These are phyloP conservation scores for Rostrohypoxylon terebratum DNA, from an alignment of 495 filamentous ascomycete genomes.

Conservation along the genomic window DNA sequence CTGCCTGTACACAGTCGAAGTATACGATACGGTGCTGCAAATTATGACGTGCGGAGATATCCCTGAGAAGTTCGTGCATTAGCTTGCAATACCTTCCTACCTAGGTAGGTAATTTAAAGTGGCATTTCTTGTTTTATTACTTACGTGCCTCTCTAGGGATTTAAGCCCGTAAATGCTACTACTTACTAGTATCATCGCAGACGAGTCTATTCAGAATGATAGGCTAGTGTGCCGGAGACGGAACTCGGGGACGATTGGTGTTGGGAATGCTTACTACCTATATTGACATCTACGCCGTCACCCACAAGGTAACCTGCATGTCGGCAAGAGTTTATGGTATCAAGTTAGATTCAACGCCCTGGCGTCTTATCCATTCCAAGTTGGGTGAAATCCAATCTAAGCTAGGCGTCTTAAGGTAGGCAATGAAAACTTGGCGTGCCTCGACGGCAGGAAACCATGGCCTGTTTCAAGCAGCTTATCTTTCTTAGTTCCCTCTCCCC, in stretches of 20 bases:
- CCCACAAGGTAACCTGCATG: neutral
- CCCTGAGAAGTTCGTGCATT: slow-evolving; percentile 1
- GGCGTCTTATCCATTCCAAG: slow-evolving; percentile 7
- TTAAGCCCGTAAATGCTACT: too few relatives aligned
- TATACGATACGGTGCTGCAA: neutral
- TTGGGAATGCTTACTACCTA: too few relatives aligned
- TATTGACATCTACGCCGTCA: neutral
- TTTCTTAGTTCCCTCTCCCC: neutral
- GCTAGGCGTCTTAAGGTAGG: neutral
- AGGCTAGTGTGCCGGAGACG: too few relatives aligned
- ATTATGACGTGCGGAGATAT: neutral
- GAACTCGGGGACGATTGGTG: too few relatives aligned
- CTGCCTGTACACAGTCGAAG: neutral
- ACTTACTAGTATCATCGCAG: too few relatives aligned
- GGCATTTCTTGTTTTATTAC: neutral
- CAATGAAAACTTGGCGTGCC: neutral
- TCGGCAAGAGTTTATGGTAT: neutral
- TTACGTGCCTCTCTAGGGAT: too few relatives aligned
- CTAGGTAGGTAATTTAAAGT: neutral
- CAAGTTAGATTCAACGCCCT: neutral
- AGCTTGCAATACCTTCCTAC: neutral
- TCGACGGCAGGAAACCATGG: neutral
- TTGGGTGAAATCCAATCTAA: neutral
- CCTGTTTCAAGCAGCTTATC: neutral
- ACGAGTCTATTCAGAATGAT: too few relatives aligned